A percentile compares a stretch with the other conserved stretches of the same genome.
These are phyloP conservation scores for Wickerhamiella azymoides DNA, from an alignment of 805 yeast species.

Conservation along the genomic window DNA sequence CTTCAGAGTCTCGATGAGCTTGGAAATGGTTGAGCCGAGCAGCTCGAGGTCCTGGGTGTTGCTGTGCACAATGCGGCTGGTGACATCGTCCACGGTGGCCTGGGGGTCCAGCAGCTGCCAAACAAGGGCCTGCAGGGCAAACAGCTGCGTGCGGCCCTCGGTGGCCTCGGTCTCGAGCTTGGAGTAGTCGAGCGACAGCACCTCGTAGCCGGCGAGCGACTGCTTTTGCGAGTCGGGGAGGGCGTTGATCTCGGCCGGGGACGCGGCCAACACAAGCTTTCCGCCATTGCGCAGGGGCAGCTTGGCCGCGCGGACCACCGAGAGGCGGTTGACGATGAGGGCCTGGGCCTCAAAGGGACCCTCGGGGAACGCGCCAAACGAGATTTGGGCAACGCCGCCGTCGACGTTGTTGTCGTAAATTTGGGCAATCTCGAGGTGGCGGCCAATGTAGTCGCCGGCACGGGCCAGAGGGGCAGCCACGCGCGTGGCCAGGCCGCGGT, in stretches of 20 bases:
- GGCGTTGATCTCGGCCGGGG: constrained; percentile 35
- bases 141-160: constrained; percentile 57
- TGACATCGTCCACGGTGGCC: constrained; percentile 44
- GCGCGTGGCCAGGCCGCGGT: constrained; percentile 13
- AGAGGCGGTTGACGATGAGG: constrained; percentile 46
- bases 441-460: constrained; percentile 24
- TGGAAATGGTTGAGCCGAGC: constrained; percentile 39
- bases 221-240: constrained; percentile 43
- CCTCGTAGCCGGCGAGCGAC: constrained; percentile 35
- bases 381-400: constrained; percentile 64
- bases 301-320: constrained; percentile 37
- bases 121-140: constrained; percentile 67
- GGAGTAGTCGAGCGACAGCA: constrained; percentile 49
- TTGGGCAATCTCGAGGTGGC: constrained; percentile 39
- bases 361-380: constrained; percentile 28
- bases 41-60: constrained; percentile 75
- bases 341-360: constrained; percentile 18
- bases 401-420: constrained; percentile 56
- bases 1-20: constrained; percentile 21
- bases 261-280: constrained; percentile 28
- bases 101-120: constrained; percentile 60
- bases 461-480: constrained; percentile 15
- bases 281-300: constrained; percentile 41
- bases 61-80: constrained; percentile 65
- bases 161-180: constrained; percentile 46